These are phyloP conservation scores for Lepidium aucheri DNA, from an alignment of 345 rosid genomes.

Conservation along the genomic window DNA sequence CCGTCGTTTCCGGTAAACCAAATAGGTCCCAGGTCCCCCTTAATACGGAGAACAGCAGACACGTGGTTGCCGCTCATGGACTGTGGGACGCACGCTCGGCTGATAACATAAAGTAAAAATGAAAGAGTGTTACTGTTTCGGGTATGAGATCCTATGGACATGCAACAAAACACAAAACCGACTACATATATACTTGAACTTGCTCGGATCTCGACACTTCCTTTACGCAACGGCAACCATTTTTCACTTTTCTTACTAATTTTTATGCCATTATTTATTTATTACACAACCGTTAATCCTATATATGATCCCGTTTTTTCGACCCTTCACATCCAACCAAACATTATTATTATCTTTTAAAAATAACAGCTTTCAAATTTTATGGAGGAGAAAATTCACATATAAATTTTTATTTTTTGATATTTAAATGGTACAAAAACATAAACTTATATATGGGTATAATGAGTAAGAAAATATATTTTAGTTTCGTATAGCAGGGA, in stretches of 20 bases:
- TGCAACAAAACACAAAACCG: neutral
- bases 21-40: neutral
- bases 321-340: neutral
- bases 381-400: too few relatives aligned
- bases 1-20: constrained; percentile 11
- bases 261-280: neutral
- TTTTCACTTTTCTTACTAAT: neutral
- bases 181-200: neutral
- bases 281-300: neutral
- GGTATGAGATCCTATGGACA: neutral
- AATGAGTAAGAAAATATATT: too few relatives aligned
- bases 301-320: neutral
- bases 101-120: neutral
- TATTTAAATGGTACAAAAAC: too few relatives aligned
- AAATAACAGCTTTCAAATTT: too few relatives aligned
- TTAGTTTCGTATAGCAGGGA: too few relatives aligned
- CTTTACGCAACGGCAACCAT: neutral
- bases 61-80: constrained; percentile 7
- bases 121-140: neutral
- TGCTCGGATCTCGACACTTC: constrained; percentile 21
- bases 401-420: too few relatives aligned
- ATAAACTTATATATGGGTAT: too few relatives aligned
- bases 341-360: too few relatives aligned
- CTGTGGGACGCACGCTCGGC: constrained; percentile 10
- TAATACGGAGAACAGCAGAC: neutral